A percentile compares a stretch with the other conserved stretches of the same genome.
These are phyloP conservation scores for Wickerhamomyces subpelliculosus DNA, from an alignment of 805 yeast genomes.

Conservation along the genomic window DNA sequence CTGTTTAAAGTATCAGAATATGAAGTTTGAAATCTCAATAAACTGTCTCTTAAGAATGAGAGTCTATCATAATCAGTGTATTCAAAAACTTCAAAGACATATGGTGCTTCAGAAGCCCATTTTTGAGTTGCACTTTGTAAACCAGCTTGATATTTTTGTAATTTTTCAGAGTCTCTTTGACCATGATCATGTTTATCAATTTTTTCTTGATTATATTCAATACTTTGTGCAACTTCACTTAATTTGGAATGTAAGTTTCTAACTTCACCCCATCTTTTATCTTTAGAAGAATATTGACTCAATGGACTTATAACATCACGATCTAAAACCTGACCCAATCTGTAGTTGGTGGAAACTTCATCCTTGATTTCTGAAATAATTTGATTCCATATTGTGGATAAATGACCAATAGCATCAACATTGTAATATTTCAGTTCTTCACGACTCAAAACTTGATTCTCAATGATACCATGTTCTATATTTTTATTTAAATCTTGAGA, in stretches of 20 bases:
- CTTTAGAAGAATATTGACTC: slow-evolving; percentile 44
- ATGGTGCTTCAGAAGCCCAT: slow-evolving; percentile 79
- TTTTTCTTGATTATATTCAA: slow-evolving; percentile 34
- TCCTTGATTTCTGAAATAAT: slow-evolving; percentile 32
- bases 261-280: slow-evolving; percentile 49
- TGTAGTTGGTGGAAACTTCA: slow-evolving; percentile 45
- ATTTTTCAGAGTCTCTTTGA: slow-evolving; percentile 16
- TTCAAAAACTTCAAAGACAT: slow-evolving; percentile 68
- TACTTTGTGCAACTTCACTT: slow-evolving; percentile 34
- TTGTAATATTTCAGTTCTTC: slow-evolving; percentile 43
- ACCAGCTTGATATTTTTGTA: slow-evolving; percentile 32
- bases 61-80: slow-evolving; percentile 59
- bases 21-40: slow-evolving; percentile 59
- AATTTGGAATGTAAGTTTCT: slow-evolving; percentile 37
- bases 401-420: slow-evolving; percentile 40
- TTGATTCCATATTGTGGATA: slow-evolving; percentile 37
- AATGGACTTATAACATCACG: slow-evolving; percentile 51
- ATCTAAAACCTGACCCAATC: slow-evolving; percentile 39
- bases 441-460: slow-evolving; percentile 33
- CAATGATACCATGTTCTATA: slow-evolving; percentile 25
- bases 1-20: slow-evolving; percentile 44
- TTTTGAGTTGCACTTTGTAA: slow-evolving; percentile 40
- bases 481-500: slow-evolving; percentile 26
- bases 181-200: slow-evolving; percentile 28
- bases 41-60: slow-evolving; percentile 54